These are phyloP conservation scores for Wickerhamomyces ciferrii DNA, from an alignment of 805 yeast genomes.

Conservation along the genomic window DNA sequence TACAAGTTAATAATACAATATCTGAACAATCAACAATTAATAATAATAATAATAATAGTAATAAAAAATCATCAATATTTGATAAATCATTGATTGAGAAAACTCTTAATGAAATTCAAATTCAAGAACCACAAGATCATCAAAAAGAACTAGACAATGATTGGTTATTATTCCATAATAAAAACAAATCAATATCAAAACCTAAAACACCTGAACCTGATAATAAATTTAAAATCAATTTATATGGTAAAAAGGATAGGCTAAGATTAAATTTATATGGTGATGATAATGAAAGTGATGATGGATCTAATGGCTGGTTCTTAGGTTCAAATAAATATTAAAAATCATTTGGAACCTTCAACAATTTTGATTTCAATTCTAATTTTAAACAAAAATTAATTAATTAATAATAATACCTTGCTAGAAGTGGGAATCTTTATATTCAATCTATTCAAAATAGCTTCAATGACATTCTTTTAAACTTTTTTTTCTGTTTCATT, in stretches of 20 bases:
- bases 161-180: slow-evolving; percentile 4
- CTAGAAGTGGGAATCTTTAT: too few species aligned
- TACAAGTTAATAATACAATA: background rate
- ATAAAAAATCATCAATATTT: slow-evolving; percentile 10
- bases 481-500: too few species aligned
- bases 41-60: background rate
- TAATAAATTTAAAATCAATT: slow-evolving; percentile 19
- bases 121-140: background rate
- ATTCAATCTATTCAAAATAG: too few species aligned
- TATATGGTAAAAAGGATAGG: slow-evolving; percentile 21
- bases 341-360: background rate
- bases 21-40: background rate
- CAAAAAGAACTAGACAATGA: background rate
- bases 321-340: slow-evolving; percentile 19
- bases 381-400: too few species aligned
- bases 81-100: slow-evolving; percentile 19
- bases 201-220: background rate
- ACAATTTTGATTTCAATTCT: background rate
- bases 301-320: slow-evolving; percentile 15
- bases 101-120: slow-evolving; percentile 12
- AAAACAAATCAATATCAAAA: background rate
- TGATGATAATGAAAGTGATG: slow-evolving; percentile 8
- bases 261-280: slow-evolving; percentile 17
- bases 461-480: too few species aligned
- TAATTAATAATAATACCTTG: too few species aligned